phyloP scores from a whole-genome alignment of 1,284 basidiomycete species.

The Ceratobasidium sp. region DNA sequence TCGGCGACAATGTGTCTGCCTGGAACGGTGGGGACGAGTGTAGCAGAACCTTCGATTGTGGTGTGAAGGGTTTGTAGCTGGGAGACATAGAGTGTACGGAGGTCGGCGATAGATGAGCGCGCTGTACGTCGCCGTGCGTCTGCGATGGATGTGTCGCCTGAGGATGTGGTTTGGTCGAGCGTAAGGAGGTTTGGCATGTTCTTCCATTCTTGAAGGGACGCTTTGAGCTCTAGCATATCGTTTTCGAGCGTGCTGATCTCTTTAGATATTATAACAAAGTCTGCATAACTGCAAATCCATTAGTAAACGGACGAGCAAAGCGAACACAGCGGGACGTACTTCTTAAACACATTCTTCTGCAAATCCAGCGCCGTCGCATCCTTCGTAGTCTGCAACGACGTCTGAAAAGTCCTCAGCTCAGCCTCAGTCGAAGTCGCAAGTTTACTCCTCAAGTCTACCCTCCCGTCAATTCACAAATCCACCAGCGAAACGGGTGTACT shows the following conservation, averaged over 20 bases:
- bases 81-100: constrained; percentile 91
- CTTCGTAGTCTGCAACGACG: constrained; percentile 70
- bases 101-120: constrained; percentile 90
- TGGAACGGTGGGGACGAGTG: constrained; percentile 89
- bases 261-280: constrained; percentile 96
- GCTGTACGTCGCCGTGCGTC: constrained; percentile 70
- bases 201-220: constrained; percentile 93
- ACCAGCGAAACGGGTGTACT: constrained; percentile 52
- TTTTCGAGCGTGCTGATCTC: constrained; percentile 97
- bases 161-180: constrained; percentile 73
- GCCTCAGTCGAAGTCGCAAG: constrained; percentile 83
- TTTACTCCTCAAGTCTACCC: constrained; percentile 75
- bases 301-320: constrained; percentile 23
- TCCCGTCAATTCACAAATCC: constrained; percentile 6
- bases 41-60: constrained; percentile 95
- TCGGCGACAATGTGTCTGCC: constrained; percentile 93
- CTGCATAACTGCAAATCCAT: constrained; percentile 76
- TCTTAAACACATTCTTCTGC: constrained; percentile 88
- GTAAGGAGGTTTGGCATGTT: constrained; percentile 92
- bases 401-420: constrained; percentile 76
- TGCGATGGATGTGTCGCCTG: constrained; percentile 40
- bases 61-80: constrained; percentile 93
- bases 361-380: constrained; percentile 75
- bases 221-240: constrained; percentile 97
- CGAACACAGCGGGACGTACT: constrained; percentile 64